phyloP scores from a whole-genome alignment of 73 alveolate species.

The Paramecium primaurelia region DNA sequence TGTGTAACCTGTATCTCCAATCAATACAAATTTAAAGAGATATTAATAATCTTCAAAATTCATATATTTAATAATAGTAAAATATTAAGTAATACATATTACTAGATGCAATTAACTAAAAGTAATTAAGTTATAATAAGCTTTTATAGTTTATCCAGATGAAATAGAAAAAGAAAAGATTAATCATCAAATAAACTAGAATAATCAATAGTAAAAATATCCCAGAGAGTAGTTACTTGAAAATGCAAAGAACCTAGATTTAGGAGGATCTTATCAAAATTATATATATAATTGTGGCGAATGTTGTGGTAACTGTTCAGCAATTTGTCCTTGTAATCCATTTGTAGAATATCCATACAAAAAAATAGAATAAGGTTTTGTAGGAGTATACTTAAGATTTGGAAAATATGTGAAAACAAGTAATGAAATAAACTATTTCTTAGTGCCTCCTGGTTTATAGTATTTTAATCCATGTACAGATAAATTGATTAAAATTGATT shows the following conservation, averaged over 20 bases:
- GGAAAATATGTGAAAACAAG: slow-evolving; percentile 27
- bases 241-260: not conserved
- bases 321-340: not conserved
- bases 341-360: slow-evolving; percentile 7
- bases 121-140: not conserved
- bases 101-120: not conserved
- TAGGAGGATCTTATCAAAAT: not conserved
- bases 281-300: not conserved
- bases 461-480: slow-evolving; percentile 27
- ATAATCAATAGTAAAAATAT: not conserved
- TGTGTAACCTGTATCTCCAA: slow-evolving; percentile 64
- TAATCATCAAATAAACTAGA: not conserved
- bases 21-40: slow-evolving; percentile 65
- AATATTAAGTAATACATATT: not conserved
- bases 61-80: not conserved
- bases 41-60: slow-evolving; percentile 22
- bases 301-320: not conserved
- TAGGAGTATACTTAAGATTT: slow-evolving; percentile 3
- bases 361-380: not conserved
- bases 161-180: not conserved
- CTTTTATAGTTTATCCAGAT: not conserved
- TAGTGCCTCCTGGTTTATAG: slow-evolving; percentile 6
- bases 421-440: not conserved
- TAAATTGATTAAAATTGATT: not conserved
- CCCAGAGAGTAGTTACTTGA: not conserved